Percentiles rank a stretch among this genome's conserved stretches.
Evolutionary conservation across 768 basidiomycete genomes (phyloP).

Genomic region (Tricholoma furcatifolium): DNA sequence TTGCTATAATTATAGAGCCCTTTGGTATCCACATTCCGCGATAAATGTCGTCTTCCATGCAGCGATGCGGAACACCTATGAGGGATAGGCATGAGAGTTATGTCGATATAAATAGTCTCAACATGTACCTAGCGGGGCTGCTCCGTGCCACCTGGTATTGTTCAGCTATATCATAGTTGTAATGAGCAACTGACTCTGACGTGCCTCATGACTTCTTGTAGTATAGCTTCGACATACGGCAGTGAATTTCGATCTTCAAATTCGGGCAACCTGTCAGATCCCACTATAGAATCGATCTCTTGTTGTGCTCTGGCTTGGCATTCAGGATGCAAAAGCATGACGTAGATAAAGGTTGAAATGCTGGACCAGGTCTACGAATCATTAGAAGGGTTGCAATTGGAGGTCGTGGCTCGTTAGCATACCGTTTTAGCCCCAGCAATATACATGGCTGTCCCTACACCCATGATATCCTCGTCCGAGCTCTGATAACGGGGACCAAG

Average conservation of each 20-base stretch:
- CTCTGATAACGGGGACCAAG: not conserved
- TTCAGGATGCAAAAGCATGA: constrained; percentile 5
- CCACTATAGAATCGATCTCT: constrained; percentile 3
- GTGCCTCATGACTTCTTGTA: not conserved
- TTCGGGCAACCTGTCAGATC: not conserved
- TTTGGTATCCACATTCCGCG: constrained; percentile 1
- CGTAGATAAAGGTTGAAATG: not conserved
- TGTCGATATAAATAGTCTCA: not conserved
- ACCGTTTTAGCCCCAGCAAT: not conserved
- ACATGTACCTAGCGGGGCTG: not conserved
- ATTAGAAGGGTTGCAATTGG: not conserved
- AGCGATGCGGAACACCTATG: not conserved
- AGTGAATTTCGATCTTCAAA: constrained; percentile 4
- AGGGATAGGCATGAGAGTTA: not conserved
- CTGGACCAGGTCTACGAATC: not conserved
- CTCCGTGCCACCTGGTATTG: constrained; percentile 3
- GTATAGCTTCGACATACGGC: constrained; percentile 1
- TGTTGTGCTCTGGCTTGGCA: constrained; percentile 2
- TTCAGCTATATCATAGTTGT: no score
- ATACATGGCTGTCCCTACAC: constrained; percentile 14
- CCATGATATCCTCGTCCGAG: constrained; percentile 18
- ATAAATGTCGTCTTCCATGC: not conserved
- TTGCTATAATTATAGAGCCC: not conserved
- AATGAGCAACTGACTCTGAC: not conserved
- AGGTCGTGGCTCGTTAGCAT: not conserved